Evolutionary conservation across 2,329 filamentous ascomycete species (phyloP).

Genomic region (Boeremia lycopersici): DNA sequence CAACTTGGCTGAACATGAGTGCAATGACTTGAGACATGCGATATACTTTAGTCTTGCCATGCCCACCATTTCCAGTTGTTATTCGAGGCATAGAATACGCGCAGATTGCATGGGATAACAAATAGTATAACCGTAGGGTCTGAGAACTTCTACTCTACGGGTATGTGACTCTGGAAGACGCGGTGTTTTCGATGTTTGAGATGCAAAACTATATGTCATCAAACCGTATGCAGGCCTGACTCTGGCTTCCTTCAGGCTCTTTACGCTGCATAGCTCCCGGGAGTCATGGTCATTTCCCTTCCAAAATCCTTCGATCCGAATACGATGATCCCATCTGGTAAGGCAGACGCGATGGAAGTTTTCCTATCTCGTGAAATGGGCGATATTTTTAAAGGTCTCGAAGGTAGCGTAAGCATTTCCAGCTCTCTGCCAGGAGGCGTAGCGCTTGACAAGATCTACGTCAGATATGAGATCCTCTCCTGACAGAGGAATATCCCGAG

Average conservation of each 20-base stretch:
- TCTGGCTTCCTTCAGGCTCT: too few species aligned
- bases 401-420: slow-evolving; percentile 11
- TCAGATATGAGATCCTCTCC: slow-evolving; percentile 7
- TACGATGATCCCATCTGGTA: not conserved
- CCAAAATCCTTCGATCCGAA: not conserved
- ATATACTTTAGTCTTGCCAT: too few species aligned
- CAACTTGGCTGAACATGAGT: too few species aligned
- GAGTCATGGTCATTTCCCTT: too few species aligned
- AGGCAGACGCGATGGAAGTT: not conserved
- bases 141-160: too few species aligned
- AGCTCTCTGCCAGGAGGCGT: slow-evolving; percentile 15
- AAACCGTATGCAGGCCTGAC: too few species aligned
- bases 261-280: not conserved
- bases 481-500: slow-evolving; percentile 11
- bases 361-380: not conserved
- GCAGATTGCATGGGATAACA: too few species aligned
- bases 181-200: too few species aligned
- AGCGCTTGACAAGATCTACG: slow-evolving; percentile 11
- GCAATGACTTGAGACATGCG: not conserved
- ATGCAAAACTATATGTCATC: too few species aligned
- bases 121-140: too few species aligned
- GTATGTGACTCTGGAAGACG: too few species aligned
- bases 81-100: too few species aligned
- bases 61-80: not conserved
- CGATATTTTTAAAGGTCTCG: slow-evolving; percentile 18